phyloP scores from a whole-genome alignment of 1,284 basidiomycete species.

The Leccinum fallax region DNA sequence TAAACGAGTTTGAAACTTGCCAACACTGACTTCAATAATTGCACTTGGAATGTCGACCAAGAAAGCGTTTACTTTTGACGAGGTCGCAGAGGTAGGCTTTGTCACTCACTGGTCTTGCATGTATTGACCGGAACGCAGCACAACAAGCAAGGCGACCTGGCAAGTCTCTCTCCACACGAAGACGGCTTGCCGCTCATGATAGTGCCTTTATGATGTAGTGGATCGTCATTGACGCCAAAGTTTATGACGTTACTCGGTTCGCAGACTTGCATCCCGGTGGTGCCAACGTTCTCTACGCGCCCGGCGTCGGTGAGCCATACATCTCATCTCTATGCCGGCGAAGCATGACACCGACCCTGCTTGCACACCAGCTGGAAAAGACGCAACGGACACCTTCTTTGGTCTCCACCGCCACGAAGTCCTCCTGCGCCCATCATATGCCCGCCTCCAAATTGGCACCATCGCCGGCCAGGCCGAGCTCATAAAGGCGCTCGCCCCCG shows the following conservation, averaged over 20 bases:
- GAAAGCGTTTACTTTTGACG: slow-evolving; percentile 48
- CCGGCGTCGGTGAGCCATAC: slow-evolving; percentile 41
- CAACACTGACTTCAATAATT: background rate
- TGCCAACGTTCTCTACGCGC: slow-evolving; percentile 51
- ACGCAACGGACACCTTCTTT: slow-evolving; percentile 89
- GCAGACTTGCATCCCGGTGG: slow-evolving; percentile 71
- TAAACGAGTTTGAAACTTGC: background rate
- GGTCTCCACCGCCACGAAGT: slow-evolving; percentile 91
- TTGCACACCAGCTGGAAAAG: slow-evolving; percentile 58
- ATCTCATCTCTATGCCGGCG: background rate
- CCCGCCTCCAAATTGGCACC: slow-evolving; percentile 79
- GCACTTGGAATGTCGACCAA: slow-evolving; percentile 33
- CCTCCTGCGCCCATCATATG: slow-evolving; percentile 79
- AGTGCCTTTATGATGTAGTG: slow-evolving; percentile 41
- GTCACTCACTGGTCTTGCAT: background rate
- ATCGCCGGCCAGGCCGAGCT: slow-evolving; percentile 69
- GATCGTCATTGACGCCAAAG: slow-evolving; percentile 67
- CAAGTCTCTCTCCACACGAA: slow-evolving; percentile 31
- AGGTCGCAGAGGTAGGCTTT: slow-evolving; percentile 52
- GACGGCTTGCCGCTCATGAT: slow-evolving; percentile 3
- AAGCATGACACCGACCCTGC: background rate
- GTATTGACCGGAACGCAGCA: slow-evolving; percentile 51
- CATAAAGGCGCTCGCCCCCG: slow-evolving; percentile 62
- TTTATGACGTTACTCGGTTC: slow-evolving; percentile 68
- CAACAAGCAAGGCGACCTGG: slow-evolving; percentile 74